Base-by-base conservation (phyloP, 257 asterid species). In the Voacanga thouarsii region DNA sequence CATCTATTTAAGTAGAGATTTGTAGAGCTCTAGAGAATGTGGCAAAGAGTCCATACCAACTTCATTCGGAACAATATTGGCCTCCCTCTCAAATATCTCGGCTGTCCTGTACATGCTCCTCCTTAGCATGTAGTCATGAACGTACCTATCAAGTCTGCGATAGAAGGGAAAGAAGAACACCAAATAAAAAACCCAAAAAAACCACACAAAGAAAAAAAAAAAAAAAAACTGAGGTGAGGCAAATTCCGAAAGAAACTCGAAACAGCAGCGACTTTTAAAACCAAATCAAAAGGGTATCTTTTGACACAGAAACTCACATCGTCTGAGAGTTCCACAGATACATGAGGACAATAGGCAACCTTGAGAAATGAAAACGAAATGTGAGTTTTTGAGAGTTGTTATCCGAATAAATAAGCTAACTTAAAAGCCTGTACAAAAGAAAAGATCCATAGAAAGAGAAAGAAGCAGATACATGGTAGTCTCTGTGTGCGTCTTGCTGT, bases 101-200 rank as follows among this genome's bases (percentile, higher is more conserved):
- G 89, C 88, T 64, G 81, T 18, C 10, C 6, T 23, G 39, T 49
- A 71, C 86, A 78, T 47, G 78, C 66, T 79, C 68, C 72, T 86
- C 66, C n/a, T 84, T 16, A 33, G 24, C 82, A 84, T 75, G 79
- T 84, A 82, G 47, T 86, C 85, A 56, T 64, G 78, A 73, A 82
- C 44, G 11, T 10, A 74, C 53, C 24, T 59, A 15, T 39, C 78
- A 74, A 61, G 61, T 0, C 80, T 77, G 76, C 6, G 24, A 28
- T n/a, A 60, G 50, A 71, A 65, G 4, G 6, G 61, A 23, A 14
- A 21, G 43, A 41, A 4, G 53, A 26, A 16, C 61, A 51, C 44
- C 39, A 59, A 19, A 37, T 7, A 0, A 1, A 53, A 12, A 28
- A 0, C n/a, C n/a, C n/a, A n/a, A n/a, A n/a, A n/a, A n/a, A n/a